These are phyloP conservation scores for Nicotiana attenuata DNA, from an alignment of 257 asterid genomes.

Conservation along the genomic window DNA sequence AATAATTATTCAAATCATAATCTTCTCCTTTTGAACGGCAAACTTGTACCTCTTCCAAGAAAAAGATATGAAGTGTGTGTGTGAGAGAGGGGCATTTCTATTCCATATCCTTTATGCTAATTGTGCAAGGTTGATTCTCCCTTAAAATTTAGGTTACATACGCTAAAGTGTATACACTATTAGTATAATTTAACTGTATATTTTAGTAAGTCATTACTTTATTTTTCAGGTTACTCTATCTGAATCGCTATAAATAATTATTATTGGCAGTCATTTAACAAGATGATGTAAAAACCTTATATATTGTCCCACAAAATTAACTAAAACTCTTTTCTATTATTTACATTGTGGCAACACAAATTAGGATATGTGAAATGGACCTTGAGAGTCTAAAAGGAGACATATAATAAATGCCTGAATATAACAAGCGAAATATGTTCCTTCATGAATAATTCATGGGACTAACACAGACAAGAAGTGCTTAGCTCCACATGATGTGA, in stretches of 20 bases:
- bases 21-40: neutral
- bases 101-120: neutral
- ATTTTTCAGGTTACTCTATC: too few relatives aligned
- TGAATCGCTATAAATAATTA: too few relatives aligned
- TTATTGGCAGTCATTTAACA: too few relatives aligned
- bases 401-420: constrained; percentile 1
- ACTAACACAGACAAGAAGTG: neutral
- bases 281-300: too few relatives aligned
- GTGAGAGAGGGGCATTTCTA: neutral
- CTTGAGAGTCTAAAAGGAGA: neutral
- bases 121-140: neutral
- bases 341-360: neutral
- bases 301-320: too few relatives aligned
- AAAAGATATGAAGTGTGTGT: neutral
- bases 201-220: too few relatives aligned
- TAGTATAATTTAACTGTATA: too few relatives aligned
- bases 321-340: neutral
- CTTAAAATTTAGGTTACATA: too few relatives aligned
- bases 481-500: neutral
- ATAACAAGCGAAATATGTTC: constrained; percentile 8
- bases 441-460: neutral
- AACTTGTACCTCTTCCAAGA: constrained; percentile 1
- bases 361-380: neutral
- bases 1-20: constrained; percentile 5
- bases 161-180: too few relatives aligned